phyloP scores from a whole-genome alignment of 225 moss, liverwort and hornwort species.

The Physcomitrellopsis africana region DNA sequence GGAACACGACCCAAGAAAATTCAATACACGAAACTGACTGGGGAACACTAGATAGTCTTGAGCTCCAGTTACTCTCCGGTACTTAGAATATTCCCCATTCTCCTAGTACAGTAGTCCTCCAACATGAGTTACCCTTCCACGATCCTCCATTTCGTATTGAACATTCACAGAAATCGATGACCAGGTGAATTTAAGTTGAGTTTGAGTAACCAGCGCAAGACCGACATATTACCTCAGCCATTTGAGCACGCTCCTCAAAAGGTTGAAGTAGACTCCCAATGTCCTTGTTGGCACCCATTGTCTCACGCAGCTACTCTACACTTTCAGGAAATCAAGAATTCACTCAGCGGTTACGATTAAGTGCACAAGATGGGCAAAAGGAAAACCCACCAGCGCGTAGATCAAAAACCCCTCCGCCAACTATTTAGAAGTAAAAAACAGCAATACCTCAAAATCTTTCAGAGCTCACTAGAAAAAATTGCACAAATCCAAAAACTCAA shows the following conservation, averaged over 20 bases:
- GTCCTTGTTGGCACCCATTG: slow-evolving; percentile 50
- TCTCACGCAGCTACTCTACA: slow-evolving; percentile 32
- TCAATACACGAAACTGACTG: neutral
- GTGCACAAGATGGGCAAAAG: neutral
- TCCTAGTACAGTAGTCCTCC: neutral
- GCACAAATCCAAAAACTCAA: neutral
- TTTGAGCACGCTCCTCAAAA: slow-evolving; percentile 56
- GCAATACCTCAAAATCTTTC: neutral
- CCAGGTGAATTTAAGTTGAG: neutral
- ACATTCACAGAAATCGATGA: neutral
- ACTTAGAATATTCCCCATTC: neutral
- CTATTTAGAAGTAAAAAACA: neutral
- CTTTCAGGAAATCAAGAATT: slow-evolving; percentile 1
- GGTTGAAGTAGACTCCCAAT: slow-evolving; percentile 46
- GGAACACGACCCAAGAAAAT: neutral
- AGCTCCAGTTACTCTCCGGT: neutral
- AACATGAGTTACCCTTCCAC: neutral
- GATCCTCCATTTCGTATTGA: neutral
- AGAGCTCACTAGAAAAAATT: neutral
- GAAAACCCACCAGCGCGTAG: neutral
- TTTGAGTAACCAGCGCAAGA: slow-evolving; percentile 1
- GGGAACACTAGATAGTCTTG: neutral
- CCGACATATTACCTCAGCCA: slow-evolving; percentile 50
- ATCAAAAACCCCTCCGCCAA: neutral
- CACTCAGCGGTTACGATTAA: neutral